Evolutionary conservation across 371 early-diverging fungal species (phyloP), one percentile per base, ranked within the genome.

Genomic region (Furculomyces boomerangus): DNA sequence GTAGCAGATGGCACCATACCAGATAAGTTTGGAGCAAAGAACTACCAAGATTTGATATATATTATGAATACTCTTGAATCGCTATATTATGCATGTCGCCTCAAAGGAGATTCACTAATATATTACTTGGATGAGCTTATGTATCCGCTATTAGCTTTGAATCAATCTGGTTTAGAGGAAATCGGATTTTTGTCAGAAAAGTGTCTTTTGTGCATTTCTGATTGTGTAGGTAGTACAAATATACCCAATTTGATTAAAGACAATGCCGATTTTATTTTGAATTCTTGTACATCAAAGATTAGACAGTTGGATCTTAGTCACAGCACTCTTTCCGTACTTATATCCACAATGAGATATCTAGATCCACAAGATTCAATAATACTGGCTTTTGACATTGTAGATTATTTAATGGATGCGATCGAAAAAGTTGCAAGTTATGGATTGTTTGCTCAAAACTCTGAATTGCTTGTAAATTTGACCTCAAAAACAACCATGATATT

Each of bases 221-320:
- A 2, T 39, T 3, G 30, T 25, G 22, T 30, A 2, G 52, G 37
- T 2, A 7, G 22, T 5, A 20, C 2, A 31, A 35, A 20, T 18
- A 24, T 51, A 13, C 14, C 8, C 25, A 32, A 51, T n/a, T 22
- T 51, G 32, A 2, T 51, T 2, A 20, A 28, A 22, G 18, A 30
- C 5, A 51, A 51, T 32, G 52, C 52, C 3, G 52, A 51, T 39
- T 51, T 35, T 51, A 51, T 51, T 25, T 13, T 51, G 10, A 30
- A 35, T 30, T 22, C 10, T 3, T 51, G 52, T 24, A 13, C 32
- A 20, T 14, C 20, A 35, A 30, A 30, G n/a, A 14, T 51, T 8
- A 30, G 31, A 30, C 2, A 32, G 14, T 35, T 51, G 18, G n/a
- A 30, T 22, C 31, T 51, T 22, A 3, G 14, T 2, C 20, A 30